Conservation (phyloP, 345 rosid species). For the Xanthoceras sorbifolium region DNA sequence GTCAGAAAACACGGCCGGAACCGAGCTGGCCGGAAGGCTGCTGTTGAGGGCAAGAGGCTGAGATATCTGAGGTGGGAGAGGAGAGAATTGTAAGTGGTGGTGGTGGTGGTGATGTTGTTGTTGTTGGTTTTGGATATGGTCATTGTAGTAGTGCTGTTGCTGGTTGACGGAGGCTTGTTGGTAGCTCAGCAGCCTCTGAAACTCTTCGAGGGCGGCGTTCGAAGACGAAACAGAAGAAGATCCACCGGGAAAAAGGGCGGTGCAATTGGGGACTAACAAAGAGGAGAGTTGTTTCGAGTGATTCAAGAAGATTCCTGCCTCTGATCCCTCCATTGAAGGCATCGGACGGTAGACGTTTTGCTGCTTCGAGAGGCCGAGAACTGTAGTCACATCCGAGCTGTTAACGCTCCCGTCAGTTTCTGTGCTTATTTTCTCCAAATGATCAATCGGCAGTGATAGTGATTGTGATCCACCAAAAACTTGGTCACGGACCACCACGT, state of each 20-base stretch:
- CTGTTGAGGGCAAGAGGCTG: slow-evolving; percentile 46
- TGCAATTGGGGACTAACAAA: slow-evolving; percentile 27
- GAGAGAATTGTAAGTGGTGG: slow-evolving; percentile 41
- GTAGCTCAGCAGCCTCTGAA: slow-evolving; percentile 64
- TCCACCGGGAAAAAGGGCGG: slow-evolving; percentile 25
- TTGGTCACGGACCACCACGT: slow-evolving; percentile 12
- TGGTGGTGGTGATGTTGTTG: slow-evolving; percentile 38
- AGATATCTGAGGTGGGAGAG: slow-evolving; percentile 33
- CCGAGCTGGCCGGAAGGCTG: slow-evolving; percentile 38
- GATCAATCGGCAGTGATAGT: slow-evolving; percentile 25
- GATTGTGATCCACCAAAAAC: slow-evolving; percentile 20
- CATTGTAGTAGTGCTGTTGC: slow-evolving; percentile 31
- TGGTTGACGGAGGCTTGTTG: slow-evolving; percentile 51
- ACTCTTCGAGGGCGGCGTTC: slow-evolving; percentile 52
- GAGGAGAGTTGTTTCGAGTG: slow-evolving; percentile 30
- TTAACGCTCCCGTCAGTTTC: slow-evolving; percentile 53
- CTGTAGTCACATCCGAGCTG: slow-evolving; percentile 65
- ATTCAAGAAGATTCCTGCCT: slow-evolving; percentile 31
- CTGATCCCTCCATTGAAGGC: slow-evolving; percentile 36
- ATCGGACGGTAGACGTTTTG: slow-evolving; percentile 51
- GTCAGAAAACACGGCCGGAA: slow-evolving; percentile 54
- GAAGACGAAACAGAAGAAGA: slow-evolving; percentile 32
- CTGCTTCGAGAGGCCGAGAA: slow-evolving; percentile 65
- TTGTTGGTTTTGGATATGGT: slow-evolving; percentile 40
- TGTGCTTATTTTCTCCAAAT: slow-evolving; percentile 36